These are phyloP conservation scores for Ophiostoma quercus DNA, from an alignment of 2,329 filamentous ascomycete genomes.

Conservation along the genomic window DNA sequence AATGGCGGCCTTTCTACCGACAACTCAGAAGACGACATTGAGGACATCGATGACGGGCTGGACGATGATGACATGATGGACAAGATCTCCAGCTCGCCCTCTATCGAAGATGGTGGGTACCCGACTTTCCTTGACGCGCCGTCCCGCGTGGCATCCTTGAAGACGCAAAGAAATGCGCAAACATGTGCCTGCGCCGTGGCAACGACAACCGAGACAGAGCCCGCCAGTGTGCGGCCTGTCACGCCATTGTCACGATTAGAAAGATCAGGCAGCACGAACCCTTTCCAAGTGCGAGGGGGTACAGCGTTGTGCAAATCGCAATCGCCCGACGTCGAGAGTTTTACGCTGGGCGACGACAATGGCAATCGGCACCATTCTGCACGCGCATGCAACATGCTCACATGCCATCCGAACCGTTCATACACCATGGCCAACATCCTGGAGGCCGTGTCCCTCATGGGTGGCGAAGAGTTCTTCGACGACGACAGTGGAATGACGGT, in stretches of 20 bases:
- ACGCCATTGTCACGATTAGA: neutral
- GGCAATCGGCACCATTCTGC: neutral
- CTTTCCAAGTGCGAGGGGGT: neutral
- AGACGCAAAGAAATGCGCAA: neutral
- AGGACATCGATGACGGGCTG: conserved; percentile 65
- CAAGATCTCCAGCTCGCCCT: conserved; percentile 96
- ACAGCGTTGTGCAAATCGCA: neutral
- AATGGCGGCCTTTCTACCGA: conserved; percentile 52
- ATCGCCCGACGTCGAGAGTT: neutral
- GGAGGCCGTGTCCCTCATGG: neutral
- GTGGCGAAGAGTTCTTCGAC: conserved; percentile 17
- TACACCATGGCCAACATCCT: conserved; percentile 1
- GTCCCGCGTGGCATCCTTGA: neutral
- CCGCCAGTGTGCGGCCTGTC: neutral
- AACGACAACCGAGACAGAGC: neutral
- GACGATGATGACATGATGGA: conserved; percentile 83
- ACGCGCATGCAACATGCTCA: neutral
- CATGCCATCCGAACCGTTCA: neutral
- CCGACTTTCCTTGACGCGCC: conserved; percentile 34
- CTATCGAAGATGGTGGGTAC: conserved; percentile 97
- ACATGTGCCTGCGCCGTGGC: neutral
- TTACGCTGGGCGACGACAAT: neutral
- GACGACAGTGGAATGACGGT: conserved; percentile 19
- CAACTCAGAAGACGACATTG: conserved; percentile 55
- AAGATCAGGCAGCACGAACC: neutral